Conservation (phyloP, 208 protist genomes). For the Leishmania guyanensis region DNA sequence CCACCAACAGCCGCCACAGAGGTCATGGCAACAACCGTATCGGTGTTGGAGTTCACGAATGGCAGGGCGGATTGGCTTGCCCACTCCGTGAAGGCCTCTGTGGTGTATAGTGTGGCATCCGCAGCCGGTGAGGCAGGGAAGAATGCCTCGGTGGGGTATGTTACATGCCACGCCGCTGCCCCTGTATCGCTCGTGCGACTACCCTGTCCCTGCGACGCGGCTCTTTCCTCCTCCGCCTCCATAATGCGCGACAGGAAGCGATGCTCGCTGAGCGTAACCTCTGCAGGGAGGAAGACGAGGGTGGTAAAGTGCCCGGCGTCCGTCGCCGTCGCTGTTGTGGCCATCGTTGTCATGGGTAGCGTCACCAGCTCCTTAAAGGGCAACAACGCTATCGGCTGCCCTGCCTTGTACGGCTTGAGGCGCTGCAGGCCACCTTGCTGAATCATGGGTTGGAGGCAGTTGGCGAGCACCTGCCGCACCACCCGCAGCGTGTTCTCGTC, state of each 20-base stretch:
- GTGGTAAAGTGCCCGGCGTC: neutral
- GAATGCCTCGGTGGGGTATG: slow-evolving; percentile 27
- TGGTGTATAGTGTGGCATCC: neutral
- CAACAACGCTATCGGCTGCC: slow-evolving; percentile 34
- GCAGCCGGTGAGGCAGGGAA: slow-evolving; percentile 8
- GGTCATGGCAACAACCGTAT: slow-evolving; percentile 49
- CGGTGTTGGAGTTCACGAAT: slow-evolving; percentile 46
- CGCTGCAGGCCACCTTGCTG: slow-evolving; percentile 44
- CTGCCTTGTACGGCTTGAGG: slow-evolving; percentile 48
- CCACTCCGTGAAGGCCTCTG: slow-evolving; percentile 73
- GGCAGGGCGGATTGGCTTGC: slow-evolving; percentile 42
- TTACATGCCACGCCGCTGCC: slow-evolving; percentile 29
- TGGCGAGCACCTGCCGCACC: slow-evolving; percentile 65
- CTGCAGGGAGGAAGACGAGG: slow-evolving; percentile 9
- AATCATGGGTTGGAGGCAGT: slow-evolving; percentile 48
- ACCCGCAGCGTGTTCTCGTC: slow-evolving; percentile 76
- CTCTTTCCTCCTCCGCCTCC: neutral
- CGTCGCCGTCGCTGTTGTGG: neutral
- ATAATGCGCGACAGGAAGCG: slow-evolving; percentile 11
- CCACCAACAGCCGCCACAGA: slow-evolving; percentile 13
- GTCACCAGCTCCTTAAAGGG: slow-evolving; percentile 33
- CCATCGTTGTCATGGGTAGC: slow-evolving; percentile 13
- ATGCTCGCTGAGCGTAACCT: neutral
- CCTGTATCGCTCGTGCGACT: neutral
- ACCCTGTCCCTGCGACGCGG: neutral